Base-by-base conservation (phyloP, 2,329 filamentous ascomycete species). In the Monosporascus sp. region DNA sequence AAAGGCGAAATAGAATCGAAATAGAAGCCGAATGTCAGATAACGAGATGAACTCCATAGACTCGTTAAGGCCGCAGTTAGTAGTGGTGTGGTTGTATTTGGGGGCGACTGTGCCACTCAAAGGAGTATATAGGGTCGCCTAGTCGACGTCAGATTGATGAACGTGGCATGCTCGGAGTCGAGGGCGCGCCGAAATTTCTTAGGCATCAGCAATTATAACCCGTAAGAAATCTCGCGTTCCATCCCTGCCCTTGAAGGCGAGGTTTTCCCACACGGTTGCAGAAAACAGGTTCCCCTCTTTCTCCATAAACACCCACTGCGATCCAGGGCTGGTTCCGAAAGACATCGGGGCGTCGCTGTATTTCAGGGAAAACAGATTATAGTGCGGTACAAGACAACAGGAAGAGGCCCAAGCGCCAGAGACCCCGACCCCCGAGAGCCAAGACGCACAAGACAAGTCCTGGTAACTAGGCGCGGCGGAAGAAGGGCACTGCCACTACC, bases 341-440 rank as follows among this genome's bases (percentile, higher is more conserved):
- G 52, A 61, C 61, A 60, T 65, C 57, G 63, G 58, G 49, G 64
- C 63, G 63, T 65, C 63, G 64, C 63, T 65, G 63, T 56, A 62
- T 63, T 50, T 60, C 58, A 52, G 58, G 39, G 22, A 53, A 57
- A 22, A 57, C 62, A 60, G 54, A 57, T 53, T 53, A 56, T 41
- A 55, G 51, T 56, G 38, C 47, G 52, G 38, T 56, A 52, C 52
- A 52, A 51, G 54, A 51, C 58, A 52, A 54, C 56, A 52, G 56
- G 50, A 54, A 47, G 27, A 52, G 37, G 52, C 43, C 53, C 49
- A n/a, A 55, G 56, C 48, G 54, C 52, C 38, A 49, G 20, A 63
- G 61, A 58, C 58, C 63, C 63, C 20, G 48, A 58, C 52, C 49
- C 49, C 50, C 49, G 47, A 54, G 38, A 18, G 39, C 39, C 41